Conservation (phyloP, 345 rosid genomes). For the Eutrema yunnanense region DNA sequence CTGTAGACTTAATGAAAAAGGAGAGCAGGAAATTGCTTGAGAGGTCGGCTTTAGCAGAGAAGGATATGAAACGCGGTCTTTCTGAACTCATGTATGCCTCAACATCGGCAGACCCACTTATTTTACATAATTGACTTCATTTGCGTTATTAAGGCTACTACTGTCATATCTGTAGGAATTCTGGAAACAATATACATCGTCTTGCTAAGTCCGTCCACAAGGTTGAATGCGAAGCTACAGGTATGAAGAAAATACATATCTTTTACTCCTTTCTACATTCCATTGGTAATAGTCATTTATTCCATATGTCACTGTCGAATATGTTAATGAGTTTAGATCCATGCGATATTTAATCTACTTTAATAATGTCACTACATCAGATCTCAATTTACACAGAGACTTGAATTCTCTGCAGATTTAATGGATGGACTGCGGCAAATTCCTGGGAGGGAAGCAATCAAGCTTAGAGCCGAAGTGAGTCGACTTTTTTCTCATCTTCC, state of each 20-base stretch:
- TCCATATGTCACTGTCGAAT: background rate
- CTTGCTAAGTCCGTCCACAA: constrained; percentile 69
- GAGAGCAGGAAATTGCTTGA: constrained; percentile 83
- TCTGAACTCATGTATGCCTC: constrained; percentile 57
- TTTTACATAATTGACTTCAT: background rate
- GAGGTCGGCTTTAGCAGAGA: constrained; percentile 84
- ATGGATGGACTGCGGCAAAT: constrained; percentile 90
- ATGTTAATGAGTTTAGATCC: background rate
- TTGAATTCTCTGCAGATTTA: constrained; percentile 43
- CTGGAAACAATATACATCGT: constrained; percentile 66
- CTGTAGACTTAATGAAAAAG: constrained; percentile 81
- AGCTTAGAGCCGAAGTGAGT: constrained; percentile 91
- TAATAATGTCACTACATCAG: background rate
- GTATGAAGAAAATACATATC: constrained; percentile 29
- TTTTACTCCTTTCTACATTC: background rate
- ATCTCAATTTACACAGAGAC: background rate
- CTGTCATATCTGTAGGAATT: constrained; percentile 41
- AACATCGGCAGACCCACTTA: background rate
- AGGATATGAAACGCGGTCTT: constrained; percentile 72
- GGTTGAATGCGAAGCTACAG: constrained; percentile 71
- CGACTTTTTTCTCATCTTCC: background rate
- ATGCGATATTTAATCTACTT: background rate
- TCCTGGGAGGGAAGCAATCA: constrained; percentile 84
- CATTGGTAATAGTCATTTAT: background rate
- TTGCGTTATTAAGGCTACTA: constrained; percentile 10